These are phyloP conservation scores for Cytospora paraplurivora DNA, from an alignment of 2,329 filamentous ascomycete genomes.

Conservation along the genomic window DNA sequence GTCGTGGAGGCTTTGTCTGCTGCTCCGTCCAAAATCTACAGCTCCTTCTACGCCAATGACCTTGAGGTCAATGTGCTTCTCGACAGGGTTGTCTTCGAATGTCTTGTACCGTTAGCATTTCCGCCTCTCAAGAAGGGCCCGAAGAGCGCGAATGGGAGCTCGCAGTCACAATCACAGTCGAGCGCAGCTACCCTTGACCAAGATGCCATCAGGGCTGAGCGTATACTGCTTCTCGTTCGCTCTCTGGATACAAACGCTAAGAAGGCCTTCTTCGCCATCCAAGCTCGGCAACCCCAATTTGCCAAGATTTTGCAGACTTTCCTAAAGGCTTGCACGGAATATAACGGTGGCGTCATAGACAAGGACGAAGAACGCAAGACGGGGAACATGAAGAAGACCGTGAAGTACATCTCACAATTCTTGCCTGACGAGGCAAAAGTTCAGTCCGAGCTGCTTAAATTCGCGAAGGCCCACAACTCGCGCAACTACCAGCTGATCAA, in stretches of 20 bases:
- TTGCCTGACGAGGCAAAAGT: constrained; percentile 76
- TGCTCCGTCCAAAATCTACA: constrained; percentile 83
- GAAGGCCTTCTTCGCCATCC: constrained; percentile 85
- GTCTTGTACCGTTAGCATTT: constrained; percentile 84
- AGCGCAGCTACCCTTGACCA: constrained; percentile 58
- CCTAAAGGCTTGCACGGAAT: constrained; percentile 81
- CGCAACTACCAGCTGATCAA: constrained; percentile 86
- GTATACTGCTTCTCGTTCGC: constrained; percentile 79
- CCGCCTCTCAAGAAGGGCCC: constrained; percentile 68
- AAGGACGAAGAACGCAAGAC: constrained; percentile 71
- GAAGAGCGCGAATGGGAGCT: constrained; percentile 61
- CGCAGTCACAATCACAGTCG: constrained; percentile 34
- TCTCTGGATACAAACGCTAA: constrained; percentile 77
- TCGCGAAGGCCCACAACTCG: constrained; percentile 87
- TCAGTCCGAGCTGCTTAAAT: constrained; percentile 79
- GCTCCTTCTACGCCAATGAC: constrained; percentile 89
- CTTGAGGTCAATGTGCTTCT: constrained; percentile 80
- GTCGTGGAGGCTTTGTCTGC: constrained; percentile 75
- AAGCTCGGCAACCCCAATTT: constrained; percentile 74
- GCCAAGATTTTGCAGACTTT: constrained; percentile 75
- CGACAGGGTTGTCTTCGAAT: constrained; percentile 83
- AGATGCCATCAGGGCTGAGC: constrained; percentile 78
- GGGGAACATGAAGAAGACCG: constrained; percentile 68
- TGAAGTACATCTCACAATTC: constrained; percentile 71
- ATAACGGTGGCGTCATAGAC: constrained; percentile 83